These are phyloP conservation scores for Aschersonia sp. DNA, from an alignment of 2,329 filamentous ascomycete genomes.

Conservation along the genomic window DNA sequence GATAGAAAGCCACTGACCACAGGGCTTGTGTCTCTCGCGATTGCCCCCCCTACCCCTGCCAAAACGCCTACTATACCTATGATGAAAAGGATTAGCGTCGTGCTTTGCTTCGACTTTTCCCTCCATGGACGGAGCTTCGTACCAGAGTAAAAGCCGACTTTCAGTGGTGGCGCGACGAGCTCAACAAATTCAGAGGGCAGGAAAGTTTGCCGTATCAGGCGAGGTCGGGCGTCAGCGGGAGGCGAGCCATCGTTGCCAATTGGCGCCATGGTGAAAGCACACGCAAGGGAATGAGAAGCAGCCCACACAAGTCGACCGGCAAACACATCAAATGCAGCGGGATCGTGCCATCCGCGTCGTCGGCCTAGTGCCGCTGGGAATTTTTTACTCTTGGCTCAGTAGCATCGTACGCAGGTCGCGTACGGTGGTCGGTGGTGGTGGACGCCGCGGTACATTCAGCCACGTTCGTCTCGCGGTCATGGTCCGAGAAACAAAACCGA, in stretches of 20 bases:
- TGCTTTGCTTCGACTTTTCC: too few species aligned
- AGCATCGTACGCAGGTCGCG: too few species aligned
- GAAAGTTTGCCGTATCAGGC: constrained; percentile 17
- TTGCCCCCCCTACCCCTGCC: constrained; percentile 54
- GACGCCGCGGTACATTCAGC: too few species aligned
- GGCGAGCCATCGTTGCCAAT: constrained; percentile 4
- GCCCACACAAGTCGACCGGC: too few species aligned
- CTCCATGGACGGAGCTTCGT: constrained; percentile 1
- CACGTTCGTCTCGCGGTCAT: too few species aligned
- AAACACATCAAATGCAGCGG: too few species aligned
- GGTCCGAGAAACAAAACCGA: too few species aligned
- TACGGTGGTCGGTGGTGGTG: too few species aligned
- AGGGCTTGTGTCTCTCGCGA: constrained; percentile 52
- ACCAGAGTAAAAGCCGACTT: constrained; percentile 48
- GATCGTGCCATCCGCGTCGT: too few species aligned
- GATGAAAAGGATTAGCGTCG: too few species aligned
- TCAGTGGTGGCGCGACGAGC: constrained; percentile 35
- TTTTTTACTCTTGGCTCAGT: too few species aligned
- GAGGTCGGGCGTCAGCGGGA: not conserved
- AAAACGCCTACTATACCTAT: constrained; percentile 46
- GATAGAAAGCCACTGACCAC: constrained; percentile 57
- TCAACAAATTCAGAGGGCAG: constrained; percentile 28
- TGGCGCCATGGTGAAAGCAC: constrained; percentile 6
- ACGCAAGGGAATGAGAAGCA: not conserved
- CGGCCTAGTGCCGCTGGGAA: too few species aligned